Evolutionary conservation across 192 early-diverging fungal species (phyloP), one percentile per base, ranked within the genome.

Genomic region (Podila verticillata): DNA sequence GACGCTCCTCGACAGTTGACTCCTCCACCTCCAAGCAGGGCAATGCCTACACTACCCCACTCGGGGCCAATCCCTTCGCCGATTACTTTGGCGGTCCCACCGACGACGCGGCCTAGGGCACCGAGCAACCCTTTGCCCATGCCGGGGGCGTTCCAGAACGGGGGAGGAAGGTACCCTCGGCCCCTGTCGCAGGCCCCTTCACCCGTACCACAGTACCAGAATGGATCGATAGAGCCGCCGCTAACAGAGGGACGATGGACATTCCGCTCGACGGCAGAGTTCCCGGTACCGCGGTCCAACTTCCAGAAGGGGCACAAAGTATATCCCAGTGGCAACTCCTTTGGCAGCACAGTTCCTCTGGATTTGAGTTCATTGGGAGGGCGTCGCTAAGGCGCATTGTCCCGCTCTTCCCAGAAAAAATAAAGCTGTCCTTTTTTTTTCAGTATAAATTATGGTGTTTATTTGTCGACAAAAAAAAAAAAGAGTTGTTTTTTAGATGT

Each of bases 171-270:
- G n/a, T 44, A 44, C 39, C 39, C 39, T 15, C 39, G 39, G 39
- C 39, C 39, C 1, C 12, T 44, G 39, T 44, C 39, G 7, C 39
- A 44, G 39, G 39, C 15, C 1, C 13, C 39, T 15, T 44, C 39
- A 4, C 39, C 39, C 0, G 39, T 17, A 44, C 39, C 39, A 44
- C 39, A 44, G 39, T 44, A 44, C 17, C 39, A 15, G 2, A 44
- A 44, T 44, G 39, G 39, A 13, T 47, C 48, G 54, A 44, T 71
- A 62, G 83, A 85, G 59, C 84, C 79, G 22, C 72, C 74, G 63
- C 66, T 67, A 49, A 82, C 74, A 54, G 84, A 85, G 61, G 84
- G 84, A 15, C 71, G 80, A 44, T 85, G 84, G 84, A 72, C 70
- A 32, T 85, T 85, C 59, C 68, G 73, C 48, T 39, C 63, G 15